Percentiles rank a stretch among this genome's conserved stretches.
These are phyloP conservation scores for Komagataella mondaviorum DNA, from an alignment of 805 yeast species.

Conservation along the genomic window DNA sequence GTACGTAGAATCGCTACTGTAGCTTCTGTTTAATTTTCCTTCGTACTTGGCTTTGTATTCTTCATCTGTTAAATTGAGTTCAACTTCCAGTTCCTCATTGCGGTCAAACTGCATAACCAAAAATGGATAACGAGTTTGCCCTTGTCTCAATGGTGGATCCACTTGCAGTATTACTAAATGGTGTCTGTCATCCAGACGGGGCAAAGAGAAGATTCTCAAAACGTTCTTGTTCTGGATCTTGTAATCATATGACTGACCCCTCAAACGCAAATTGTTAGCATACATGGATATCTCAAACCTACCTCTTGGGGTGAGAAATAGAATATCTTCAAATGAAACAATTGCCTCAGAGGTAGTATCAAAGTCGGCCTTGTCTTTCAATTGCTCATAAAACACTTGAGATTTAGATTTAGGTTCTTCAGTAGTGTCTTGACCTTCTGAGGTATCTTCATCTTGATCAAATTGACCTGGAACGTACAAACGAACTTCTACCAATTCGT, in stretches of 20 bases:
- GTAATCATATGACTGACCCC: constrained; percentile 97
- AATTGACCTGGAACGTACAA: constrained; percentile 87
- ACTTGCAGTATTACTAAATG: constrained; percentile 81
- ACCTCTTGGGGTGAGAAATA: constrained; percentile 95
- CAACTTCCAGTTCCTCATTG: constrained; percentile 87
- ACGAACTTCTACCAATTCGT: constrained; percentile 89
- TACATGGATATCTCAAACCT: constrained; percentile 96
- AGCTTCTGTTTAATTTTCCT: constrained; percentile 54
- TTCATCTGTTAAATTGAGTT: constrained; percentile 70
- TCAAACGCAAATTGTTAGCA: constrained; percentile 69
- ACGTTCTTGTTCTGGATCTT: constrained; percentile 84
- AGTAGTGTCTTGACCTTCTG: constrained; percentile 19
- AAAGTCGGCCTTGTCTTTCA: constrained; percentile 86
- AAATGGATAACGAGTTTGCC: constrained; percentile 93
- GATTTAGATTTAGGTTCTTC: constrained; percentile 56
- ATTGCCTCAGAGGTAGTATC: constrained; percentile 90
- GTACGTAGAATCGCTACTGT: constrained; percentile 71
- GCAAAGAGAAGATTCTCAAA: constrained; percentile 82
- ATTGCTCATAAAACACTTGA: constrained; percentile 73
- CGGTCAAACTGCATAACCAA: constrained; percentile 78
- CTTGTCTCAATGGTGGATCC: constrained; percentile 96
- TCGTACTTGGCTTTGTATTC: constrained; percentile 69
- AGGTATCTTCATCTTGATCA: constrained; percentile 13
- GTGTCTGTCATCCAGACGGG: constrained; percentile 88
- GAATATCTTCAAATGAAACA: constrained; percentile 80